phyloP scores from a whole-genome alignment of 2,329 filamentous ascomycete genomes.

The Clonostachys sp. region DNA sequence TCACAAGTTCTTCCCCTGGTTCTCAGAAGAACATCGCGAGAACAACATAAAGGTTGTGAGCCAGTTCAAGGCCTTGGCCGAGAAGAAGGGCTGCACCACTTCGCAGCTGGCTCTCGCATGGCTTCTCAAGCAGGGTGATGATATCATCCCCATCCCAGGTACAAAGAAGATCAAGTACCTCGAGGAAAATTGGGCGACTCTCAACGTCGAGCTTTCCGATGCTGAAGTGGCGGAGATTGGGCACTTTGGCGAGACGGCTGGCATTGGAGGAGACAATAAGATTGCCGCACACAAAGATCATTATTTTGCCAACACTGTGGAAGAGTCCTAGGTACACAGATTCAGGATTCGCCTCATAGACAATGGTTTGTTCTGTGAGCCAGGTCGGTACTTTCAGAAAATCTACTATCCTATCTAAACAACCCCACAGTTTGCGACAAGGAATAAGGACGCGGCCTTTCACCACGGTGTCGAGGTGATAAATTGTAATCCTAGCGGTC shows the following conservation, averaged over 20 bases:
- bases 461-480: too few relatives aligned
- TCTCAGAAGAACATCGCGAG: not conserved
- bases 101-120: conserved; percentile 57
- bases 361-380: too few relatives aligned
- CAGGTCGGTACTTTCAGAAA: too few relatives aligned
- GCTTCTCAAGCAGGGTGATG: conserved; percentile 51
- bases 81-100: conserved; percentile 42
- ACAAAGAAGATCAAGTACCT: conserved; percentile 34
- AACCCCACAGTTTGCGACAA: too few relatives aligned
- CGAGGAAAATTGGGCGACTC: conserved; percentile 31
- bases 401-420: too few relatives aligned
- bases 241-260: not conserved
- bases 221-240: conserved; percentile 22
- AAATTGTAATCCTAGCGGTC: too few relatives aligned
- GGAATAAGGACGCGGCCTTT: too few relatives aligned
- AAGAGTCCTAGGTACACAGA: too few relatives aligned
- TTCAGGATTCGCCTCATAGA: too few relatives aligned
- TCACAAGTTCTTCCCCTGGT: not conserved
- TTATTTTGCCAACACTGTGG: too few relatives aligned
- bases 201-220: conserved; percentile 15
- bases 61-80: not conserved
- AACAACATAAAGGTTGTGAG: conserved; percentile 1
- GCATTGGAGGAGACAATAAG: too few relatives aligned
- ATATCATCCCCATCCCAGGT: conserved; percentile 51
- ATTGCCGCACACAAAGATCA: too few relatives aligned